These are phyloP conservation scores for Striga asiatica DNA, from an alignment of 257 asterid genomes.

Conservation along the genomic window DNA sequence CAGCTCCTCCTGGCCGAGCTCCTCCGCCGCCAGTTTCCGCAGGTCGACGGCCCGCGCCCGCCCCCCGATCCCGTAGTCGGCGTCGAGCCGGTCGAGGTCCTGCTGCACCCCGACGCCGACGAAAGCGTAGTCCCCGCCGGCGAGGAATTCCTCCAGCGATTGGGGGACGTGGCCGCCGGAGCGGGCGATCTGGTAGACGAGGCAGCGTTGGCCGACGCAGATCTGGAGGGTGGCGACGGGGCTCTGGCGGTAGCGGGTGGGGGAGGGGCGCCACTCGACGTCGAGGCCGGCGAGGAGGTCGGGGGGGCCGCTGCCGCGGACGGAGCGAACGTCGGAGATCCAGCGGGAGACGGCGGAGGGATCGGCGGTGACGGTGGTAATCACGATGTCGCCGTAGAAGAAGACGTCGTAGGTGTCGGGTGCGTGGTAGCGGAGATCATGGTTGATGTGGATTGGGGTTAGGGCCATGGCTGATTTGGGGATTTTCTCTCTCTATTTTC, in stretches of 20 bases:
- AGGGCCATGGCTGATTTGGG: neutral
- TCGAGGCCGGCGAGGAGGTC: neutral
- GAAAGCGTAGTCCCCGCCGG: neutral
- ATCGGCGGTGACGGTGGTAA: neutral
- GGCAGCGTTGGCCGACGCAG: slow-evolving; percentile 3
- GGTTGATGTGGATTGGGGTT: neutral
- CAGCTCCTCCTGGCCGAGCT: neutral
- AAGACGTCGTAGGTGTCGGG: neutral
- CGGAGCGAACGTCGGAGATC: neutral
- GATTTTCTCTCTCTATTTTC: no score
- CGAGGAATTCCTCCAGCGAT: neutral
- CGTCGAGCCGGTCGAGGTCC: slow-evolving; percentile 17
- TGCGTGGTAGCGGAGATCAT: neutral
- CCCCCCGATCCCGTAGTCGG: slow-evolving; percentile 16
- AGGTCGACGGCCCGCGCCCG: slow-evolving; percentile 17
- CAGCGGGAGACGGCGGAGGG: neutral
- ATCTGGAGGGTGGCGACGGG: slow-evolving; percentile 4
- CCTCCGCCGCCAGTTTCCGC: slow-evolving; percentile 7
- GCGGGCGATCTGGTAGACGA: neutral
- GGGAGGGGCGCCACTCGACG: neutral
- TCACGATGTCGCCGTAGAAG: neutral
- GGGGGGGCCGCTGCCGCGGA: neutral
- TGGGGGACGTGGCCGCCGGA: neutral
- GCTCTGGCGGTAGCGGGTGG: neutral
- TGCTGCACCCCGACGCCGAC: neutral